These are phyloP conservation scores for Cajanus cajan DNA, from an alignment of 306 rosid species.

Conservation along the genomic window DNA sequence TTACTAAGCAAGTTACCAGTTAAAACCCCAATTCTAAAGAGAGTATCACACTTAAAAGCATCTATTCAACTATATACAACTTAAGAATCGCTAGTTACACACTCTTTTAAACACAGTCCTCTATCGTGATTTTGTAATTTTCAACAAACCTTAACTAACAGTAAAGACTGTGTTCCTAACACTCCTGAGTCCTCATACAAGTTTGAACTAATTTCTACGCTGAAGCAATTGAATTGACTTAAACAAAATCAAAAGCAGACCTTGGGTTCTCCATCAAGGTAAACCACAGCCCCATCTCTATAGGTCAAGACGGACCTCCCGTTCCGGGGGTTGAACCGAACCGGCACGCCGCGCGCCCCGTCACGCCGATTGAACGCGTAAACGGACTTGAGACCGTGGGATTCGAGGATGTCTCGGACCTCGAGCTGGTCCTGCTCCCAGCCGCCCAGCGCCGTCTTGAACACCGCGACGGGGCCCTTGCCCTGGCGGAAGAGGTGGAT, in stretches of 20 bases:
- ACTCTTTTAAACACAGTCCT: too few relatives aligned
- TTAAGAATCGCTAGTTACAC: too few relatives aligned
- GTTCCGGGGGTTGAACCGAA: slow-evolving; percentile 67
- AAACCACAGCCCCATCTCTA: slow-evolving; percentile 58
- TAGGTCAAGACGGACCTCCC: slow-evolving; percentile 75
- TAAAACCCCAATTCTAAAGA: too few relatives aligned
- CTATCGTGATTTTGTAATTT: too few relatives aligned
- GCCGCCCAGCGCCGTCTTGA: slow-evolving; percentile 65
- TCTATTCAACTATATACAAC: too few relatives aligned
- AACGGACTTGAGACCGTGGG: slow-evolving; percentile 60
- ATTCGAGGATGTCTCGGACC: slow-evolving; percentile 72
- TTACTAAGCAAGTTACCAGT: too few relatives aligned
- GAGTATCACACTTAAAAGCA: too few relatives aligned
- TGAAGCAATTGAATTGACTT: background rate
- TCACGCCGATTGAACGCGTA: slow-evolving; percentile 56
- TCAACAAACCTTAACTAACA: too few relatives aligned
- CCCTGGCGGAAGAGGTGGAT: slow-evolving; percentile 63
- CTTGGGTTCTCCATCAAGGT: slow-evolving; percentile 87
- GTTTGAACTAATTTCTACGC: background rate
- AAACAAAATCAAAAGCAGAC: slow-evolving; percentile 9
- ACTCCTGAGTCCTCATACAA: too few relatives aligned
- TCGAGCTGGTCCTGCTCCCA: slow-evolving; percentile 94
- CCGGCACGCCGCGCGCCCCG: slow-evolving; percentile 67
- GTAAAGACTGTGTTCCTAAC: too few relatives aligned
- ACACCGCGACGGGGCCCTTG: slow-evolving; percentile 72